Evolutionary conservation across 1,284 basidiomycete genomes (phyloP), one percentile per base, ranked within the genome.

Genomic region (Leccinum discolor): DNA sequence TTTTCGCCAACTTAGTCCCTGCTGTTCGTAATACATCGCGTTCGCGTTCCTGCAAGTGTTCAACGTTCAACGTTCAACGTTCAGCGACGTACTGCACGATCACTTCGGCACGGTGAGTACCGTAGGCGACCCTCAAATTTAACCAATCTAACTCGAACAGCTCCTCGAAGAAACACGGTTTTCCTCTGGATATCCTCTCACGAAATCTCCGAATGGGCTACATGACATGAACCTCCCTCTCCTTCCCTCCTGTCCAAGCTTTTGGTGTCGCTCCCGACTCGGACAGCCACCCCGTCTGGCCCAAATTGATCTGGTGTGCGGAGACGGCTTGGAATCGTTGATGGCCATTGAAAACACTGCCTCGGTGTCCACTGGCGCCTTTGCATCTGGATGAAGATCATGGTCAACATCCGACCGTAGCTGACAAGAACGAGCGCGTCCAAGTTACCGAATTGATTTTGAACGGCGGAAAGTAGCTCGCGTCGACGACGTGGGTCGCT

Each of bases 141-240:
- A 95, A 98, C 78, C 1, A 42, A 2, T 61, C 61, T 61, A 16
- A 70, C 63, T 64, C 57, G 12, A 42, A 4, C 59, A 98, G 93
- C 86, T 98, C 40, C 86, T 99, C 29, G 96, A 98, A 80, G 96
- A 99, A 79, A 97, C 95, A 67, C 83, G 98, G 54, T 96, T 98
- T 75, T 85, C 90, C 1, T 92, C 94, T 68, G 96, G 96, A 0
- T 92, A 96, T 75, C 96, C 96, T 1, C 84, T 96, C 65, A 98
- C 96, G 3, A 99, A 95, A n/a, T 95, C 95, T 69, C 86, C 91
- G 11, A 97, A 95, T 73, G 92, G 95, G 54, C 83, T 98, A 11
- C 90, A 94, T 59, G 96, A 99, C 74, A 96, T 97, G 68, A 93
- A 97, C 7, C 83, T 95, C 2, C 93, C 14, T 40, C 94, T 0